phyloP scores from a whole-genome alignment of 2,329 filamentous ascomycete genomes.

The Rutstroemia sp. region DNA sequence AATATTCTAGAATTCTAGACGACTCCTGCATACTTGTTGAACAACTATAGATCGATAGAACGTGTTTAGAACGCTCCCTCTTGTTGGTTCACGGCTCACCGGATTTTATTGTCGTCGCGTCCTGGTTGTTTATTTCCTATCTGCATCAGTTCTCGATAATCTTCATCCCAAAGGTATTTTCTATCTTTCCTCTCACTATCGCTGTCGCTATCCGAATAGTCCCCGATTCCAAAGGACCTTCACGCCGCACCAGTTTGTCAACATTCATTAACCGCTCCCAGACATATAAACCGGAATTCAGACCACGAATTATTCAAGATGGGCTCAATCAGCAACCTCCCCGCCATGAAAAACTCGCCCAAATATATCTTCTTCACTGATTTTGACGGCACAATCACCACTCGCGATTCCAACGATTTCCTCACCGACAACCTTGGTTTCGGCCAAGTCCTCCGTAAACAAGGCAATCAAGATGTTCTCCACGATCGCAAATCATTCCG shows the following conservation, averaged over 20 bases:
- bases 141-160: not conserved
- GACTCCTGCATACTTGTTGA: too few species aligned
- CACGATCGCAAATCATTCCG: slow-evolving; percentile 65
- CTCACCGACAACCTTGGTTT: slow-evolving; percentile 91
- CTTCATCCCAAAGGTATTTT: not conserved
- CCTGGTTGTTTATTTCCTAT: not conserved
- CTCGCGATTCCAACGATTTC: slow-evolving; percentile 57
- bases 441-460: slow-evolving; percentile 60
- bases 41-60: not conserved
- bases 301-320: slow-evolving; percentile 3
- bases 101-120: not conserved
- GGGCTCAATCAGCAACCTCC: slow-evolving; percentile 35
- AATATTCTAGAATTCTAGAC: too few species aligned
- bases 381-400: slow-evolving; percentile 94
- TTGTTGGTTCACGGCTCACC: not conserved
- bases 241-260: not conserved
- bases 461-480: slow-evolving; percentile 72
- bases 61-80: not conserved
- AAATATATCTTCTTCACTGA: slow-evolving; percentile 98
- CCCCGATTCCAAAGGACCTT: too few species aligned
- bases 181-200: not conserved
- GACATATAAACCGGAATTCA: not conserved
- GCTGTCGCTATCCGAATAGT: too few species aligned
- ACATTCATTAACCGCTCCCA: not conserved
- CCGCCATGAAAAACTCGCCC: slow-evolving; percentile 60